Conservation (phyloP, 345 rosid genomes). For the Reutealis trisperma region DNA sequence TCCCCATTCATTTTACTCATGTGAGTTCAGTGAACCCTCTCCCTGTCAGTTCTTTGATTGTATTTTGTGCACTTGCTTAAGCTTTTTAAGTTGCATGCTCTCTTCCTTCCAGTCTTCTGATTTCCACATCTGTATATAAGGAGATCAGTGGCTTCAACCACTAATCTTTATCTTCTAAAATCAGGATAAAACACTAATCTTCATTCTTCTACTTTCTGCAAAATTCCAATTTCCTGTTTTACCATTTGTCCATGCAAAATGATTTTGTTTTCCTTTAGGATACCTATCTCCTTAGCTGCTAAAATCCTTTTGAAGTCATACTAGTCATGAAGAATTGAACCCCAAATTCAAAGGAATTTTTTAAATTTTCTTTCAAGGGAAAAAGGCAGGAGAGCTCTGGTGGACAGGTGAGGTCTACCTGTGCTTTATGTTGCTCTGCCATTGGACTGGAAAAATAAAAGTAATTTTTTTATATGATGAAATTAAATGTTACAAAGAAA, state of each 20-base stretch:
- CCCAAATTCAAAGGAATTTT: too few relatives aligned
- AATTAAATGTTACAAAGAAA: background rate
- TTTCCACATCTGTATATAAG: background rate
- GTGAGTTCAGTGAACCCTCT: slow-evolving; percentile 49
- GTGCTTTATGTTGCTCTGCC: background rate
- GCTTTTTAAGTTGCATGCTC: slow-evolving; percentile 1
- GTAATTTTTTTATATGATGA: background rate
- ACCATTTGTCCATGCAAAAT: too few relatives aligned
- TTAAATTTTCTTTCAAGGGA: too few relatives aligned
- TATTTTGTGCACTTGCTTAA: background rate
- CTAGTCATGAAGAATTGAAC: too few relatives aligned
- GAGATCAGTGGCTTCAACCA: background rate
- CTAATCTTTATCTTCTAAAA: background rate
- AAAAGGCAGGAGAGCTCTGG: background rate
- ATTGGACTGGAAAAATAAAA: background rate
- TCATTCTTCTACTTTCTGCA: too few relatives aligned
- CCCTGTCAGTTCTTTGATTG: background rate
- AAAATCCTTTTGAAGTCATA: too few relatives aligned
- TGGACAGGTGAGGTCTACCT: background rate
- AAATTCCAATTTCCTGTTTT: too few relatives aligned
- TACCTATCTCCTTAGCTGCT: too few relatives aligned
- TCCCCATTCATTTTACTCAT: slow-evolving; percentile 92
- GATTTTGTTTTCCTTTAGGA: too few relatives aligned
- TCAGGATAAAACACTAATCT: too few relatives aligned
- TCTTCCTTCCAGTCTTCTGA: background rate